Conservation (phyloP, 129 eudicot species). For the Artemisia tridentata region DNA sequence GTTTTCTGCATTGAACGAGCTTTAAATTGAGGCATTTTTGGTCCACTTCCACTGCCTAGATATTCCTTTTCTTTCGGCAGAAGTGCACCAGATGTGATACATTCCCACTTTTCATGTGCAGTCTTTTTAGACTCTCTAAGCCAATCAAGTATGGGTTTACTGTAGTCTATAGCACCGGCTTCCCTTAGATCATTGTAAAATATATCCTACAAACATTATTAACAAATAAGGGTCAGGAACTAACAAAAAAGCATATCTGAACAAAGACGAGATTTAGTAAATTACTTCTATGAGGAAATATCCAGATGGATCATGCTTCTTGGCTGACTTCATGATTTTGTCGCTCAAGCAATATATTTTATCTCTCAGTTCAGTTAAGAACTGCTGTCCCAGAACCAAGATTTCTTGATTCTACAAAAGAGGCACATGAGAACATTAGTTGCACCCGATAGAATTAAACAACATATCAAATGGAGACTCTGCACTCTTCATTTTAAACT, state of each 20-base stretch:
- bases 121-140: conserved; percentile 56
- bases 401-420: conserved; percentile 72
- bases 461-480: too few species aligned
- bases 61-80: conserved; percentile 54
- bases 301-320: conserved; percentile 70
- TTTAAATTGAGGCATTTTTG: conserved; percentile 56
- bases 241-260: not conserved
- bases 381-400: conserved; percentile 81
- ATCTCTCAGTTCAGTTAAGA: conserved; percentile 67
- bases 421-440: conserved; percentile 6
- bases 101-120: conserved; percentile 83
- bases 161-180: conserved; percentile 54
- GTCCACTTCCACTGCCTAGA: conserved; percentile 40
- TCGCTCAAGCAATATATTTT: conserved; percentile 78
- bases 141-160: conserved; percentile 83
- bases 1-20: conserved; percentile 51
- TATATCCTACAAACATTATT: conserved; percentile 43
- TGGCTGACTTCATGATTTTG: conserved; percentile 59
- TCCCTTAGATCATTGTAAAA: conserved; percentile 79
- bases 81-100: conserved; percentile 60
- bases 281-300: conserved; percentile 78
- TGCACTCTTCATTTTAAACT: too few species aligned
- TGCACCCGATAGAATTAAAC: too few species aligned
- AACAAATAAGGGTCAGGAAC: not conserved
- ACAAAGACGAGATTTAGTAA: not conserved